Conservation (phyloP, 129 eudicot species). For the carrot (Daucus carota) region DH1_v3.0 NC_030383.2:46280001-46280500, state of each 20-base stretch:
- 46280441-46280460: conserved; percentile 77
- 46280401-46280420: conserved; percentile 91
- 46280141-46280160: conserved; percentile 63
- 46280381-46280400: conserved; percentile 86
- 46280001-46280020: conserved; percentile 90
- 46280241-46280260: conserved; percentile 57
- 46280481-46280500: conserved; percentile 76
- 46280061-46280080: conserved; percentile 36
- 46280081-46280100: conserved; percentile 33
- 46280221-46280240: conserved; percentile 75
- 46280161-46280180: conserved; percentile 96
- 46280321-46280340: conserved; percentile 79
- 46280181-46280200: conserved; percentile 97
- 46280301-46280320: conserved; percentile 66
- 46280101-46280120: conserved; percentile 48
- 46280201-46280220: conserved; percentile 74
- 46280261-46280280: conserved; percentile 67
- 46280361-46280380: conserved; percentile 94
- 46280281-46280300: conserved; percentile 86
- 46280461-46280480: conserved; percentile 97
- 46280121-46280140: conserved; percentile 52
- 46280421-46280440: conserved; percentile 77
- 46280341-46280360: conserved; percentile 91
- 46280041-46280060: conserved; percentile 75
- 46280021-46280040: conserved; percentile 60